These are phyloP conservation scores for Amanita molliuscula DNA, from an alignment of 768 basidiomycete genomes.

Conservation along the genomic window DNA sequence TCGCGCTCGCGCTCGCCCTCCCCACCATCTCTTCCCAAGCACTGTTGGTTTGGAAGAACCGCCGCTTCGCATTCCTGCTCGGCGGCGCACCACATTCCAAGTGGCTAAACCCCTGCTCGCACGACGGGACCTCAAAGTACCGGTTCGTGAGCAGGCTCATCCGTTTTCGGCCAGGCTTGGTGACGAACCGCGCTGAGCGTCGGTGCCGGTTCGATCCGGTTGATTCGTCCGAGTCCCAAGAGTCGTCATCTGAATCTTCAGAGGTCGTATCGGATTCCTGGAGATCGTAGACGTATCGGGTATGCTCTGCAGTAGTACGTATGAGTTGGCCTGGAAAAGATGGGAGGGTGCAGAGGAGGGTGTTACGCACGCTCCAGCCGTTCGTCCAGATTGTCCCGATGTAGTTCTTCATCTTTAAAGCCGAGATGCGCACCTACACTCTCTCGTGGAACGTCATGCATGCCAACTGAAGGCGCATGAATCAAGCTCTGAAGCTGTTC, in stretches of 20 bases:
- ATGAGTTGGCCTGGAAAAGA: neutral
- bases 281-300: conserved; percentile 51
- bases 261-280: conserved; percentile 39
- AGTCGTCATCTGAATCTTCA: conserved; percentile 38
- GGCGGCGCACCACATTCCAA: conserved; percentile 24
- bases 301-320: conserved; percentile 37
- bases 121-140: conserved; percentile 38
- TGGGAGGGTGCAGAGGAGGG: neutral
- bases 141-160: conserved; percentile 64
- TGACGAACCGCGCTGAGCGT: conserved; percentile 12
- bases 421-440: conserved; percentile 56
- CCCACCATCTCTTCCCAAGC: conserved; percentile 24
- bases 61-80: conserved; percentile 27
- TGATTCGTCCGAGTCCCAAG: conserved; percentile 42
- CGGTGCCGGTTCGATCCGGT: conserved; percentile 16
- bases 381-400: conserved; percentile 54
- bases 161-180: conserved; percentile 28
- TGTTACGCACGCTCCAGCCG: conserved; percentile 63
- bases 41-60: conserved; percentile 47
- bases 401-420: conserved; percentile 39
- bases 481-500: conserved; percentile 33
- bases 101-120: conserved; percentile 33
- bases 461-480: conserved; percentile 74
- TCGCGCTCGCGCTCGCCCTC: conserved; percentile 6
- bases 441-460: conserved; percentile 76